phyloP scores from a whole-genome alignment of 2,329 filamentous ascomycete genomes.

The Ceratocystis smalleyi region DNA sequence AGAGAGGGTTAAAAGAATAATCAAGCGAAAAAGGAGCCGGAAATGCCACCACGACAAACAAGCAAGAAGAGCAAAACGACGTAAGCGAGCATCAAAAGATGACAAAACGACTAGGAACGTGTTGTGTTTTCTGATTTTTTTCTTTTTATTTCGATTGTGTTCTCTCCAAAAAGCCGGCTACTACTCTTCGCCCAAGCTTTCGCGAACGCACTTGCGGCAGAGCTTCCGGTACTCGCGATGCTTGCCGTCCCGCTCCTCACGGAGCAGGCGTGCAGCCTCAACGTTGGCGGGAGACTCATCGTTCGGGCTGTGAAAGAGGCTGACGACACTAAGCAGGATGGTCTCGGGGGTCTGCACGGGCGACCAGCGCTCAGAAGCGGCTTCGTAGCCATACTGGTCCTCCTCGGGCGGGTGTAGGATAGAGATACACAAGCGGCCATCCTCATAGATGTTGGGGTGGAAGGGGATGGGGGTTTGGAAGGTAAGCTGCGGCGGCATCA shows the following conservation, averaged over 20 bases:
- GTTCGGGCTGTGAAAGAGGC: conserved; percentile 81
- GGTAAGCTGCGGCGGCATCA: conserved; percentile 72
- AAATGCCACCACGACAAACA: neutral
- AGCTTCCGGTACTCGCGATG: conserved; percentile 60
- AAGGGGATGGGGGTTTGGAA: conserved; percentile 74
- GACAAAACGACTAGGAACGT: neutral
- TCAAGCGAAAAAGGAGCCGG: neutral
- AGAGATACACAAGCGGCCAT: conserved; percentile 84
- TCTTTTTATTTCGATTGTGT: neutral
- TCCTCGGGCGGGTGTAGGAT: conserved; percentile 93
- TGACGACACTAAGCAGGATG: conserved; percentile 82
- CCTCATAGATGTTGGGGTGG: conserved; percentile 86
- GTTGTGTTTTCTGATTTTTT: neutral
- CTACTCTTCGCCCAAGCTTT: conserved; percentile 61
- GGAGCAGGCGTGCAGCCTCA: conserved; percentile 76
- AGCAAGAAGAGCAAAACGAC: neutral
- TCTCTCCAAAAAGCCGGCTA: conserved; percentile 11
- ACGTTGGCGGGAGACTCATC: conserved; percentile 92
- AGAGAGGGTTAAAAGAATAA: too few relatives aligned
- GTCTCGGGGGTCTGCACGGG: conserved; percentile 93
- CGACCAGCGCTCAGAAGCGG: conserved; percentile 77
- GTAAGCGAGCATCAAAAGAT: neutral
- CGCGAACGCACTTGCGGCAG: conserved; percentile 63
- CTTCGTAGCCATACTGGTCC: conserved; percentile 87
- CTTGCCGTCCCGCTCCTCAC: conserved; percentile 52